These are phyloP conservation scores for Tylopilus rubrobrunneus DNA, from an alignment of 768 basidiomycete genomes.

Conservation along the genomic window DNA sequence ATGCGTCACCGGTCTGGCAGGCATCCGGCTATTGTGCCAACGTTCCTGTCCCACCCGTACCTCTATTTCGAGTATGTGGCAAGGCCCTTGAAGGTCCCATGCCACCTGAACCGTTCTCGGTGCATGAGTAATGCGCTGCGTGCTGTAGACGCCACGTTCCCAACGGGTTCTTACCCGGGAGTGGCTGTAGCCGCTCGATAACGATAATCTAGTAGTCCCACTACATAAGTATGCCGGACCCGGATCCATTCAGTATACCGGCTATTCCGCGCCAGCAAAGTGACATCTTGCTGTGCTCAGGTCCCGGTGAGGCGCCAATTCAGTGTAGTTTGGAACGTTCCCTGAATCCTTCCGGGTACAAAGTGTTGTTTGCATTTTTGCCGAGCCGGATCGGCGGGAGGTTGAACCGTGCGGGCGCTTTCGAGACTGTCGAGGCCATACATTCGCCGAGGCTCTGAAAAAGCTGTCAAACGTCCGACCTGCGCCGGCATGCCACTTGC, in stretches of 20 bases:
- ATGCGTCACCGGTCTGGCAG: not conserved
- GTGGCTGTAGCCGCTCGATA: not conserved
- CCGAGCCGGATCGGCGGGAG: not conserved
- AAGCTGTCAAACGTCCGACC: not conserved
- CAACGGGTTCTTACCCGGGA: not conserved
- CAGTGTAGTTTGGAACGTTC: not conserved
- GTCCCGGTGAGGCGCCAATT: not conserved
- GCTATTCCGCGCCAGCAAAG: not conserved
- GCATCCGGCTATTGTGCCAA: not conserved
- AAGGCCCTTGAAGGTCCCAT: not conserved
- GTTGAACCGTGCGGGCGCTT: not conserved
- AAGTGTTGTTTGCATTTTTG: not conserved
- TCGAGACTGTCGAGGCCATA: not conserved
- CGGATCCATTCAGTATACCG: not conserved
- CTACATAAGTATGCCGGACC: not conserved
- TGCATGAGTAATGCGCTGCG: constrained; percentile 1
- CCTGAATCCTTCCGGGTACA: not conserved
- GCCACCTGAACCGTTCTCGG: not conserved
- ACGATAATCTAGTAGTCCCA: too few relatives aligned
- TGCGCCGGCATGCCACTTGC: too few relatives aligned
- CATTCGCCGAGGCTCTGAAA: not conserved
- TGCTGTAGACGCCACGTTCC: constrained; percentile 6
- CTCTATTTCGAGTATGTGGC: not conserved
- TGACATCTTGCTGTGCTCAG: not conserved
- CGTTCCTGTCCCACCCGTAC: constrained; percentile 1